phyloP scores from a whole-genome alignment of 2,329 filamentous ascomycete species.

The Hirsutella rhossiliensis region DNA sequence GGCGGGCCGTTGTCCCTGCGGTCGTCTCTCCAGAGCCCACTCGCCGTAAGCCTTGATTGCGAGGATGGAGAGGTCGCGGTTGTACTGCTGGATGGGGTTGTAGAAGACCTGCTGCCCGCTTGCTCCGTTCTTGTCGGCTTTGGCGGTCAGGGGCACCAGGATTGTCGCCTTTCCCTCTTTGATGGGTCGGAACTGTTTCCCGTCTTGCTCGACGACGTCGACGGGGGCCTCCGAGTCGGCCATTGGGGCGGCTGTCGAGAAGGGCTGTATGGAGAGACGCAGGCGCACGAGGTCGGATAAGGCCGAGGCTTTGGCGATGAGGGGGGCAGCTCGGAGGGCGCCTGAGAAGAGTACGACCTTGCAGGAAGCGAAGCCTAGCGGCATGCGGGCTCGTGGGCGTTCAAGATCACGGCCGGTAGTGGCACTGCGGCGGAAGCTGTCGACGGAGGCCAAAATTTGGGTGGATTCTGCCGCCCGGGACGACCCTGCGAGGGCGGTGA shows the following conservation, averaged over 20 bases:
- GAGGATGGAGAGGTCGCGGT: constrained; percentile 85
- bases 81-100: constrained; percentile 98
- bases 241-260: constrained; percentile 5
- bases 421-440: no score
- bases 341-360: no score
- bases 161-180: constrained; percentile 47
- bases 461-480: no score
- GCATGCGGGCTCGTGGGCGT: no score
- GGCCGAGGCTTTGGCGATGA: no score
- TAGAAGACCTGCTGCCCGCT: constrained; percentile 81
- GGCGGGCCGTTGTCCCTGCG: constrained; percentile 20
- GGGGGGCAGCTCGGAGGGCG: no score
- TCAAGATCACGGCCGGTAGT: no score
- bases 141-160: constrained; percentile 35
- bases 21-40: constrained; percentile 38
- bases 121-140: constrained; percentile 38
- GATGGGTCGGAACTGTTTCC: constrained; percentile 37
- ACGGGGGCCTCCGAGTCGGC: constrained; percentile 5
- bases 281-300: neutral
- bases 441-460: no score
- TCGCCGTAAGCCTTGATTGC: constrained; percentile 84
- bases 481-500: no score
- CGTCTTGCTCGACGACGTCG: constrained; percentile 22
- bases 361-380: no score
- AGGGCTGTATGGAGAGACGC: neutral